Base-by-base conservation (phyloP, 139 green algal genomes). In the Picocystis salinarum region DNA sequence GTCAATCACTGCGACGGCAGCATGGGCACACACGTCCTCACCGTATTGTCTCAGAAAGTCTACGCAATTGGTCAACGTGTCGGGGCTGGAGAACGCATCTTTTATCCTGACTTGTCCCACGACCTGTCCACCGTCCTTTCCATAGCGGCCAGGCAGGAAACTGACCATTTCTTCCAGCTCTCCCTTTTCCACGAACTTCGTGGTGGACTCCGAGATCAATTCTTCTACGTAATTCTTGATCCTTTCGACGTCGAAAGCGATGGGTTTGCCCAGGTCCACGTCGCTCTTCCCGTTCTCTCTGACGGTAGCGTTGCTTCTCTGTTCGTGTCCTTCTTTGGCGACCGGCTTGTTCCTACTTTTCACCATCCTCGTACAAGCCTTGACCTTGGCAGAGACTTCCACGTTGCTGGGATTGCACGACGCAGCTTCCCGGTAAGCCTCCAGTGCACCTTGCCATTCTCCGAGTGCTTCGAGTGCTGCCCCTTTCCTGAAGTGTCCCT, bases 401-500 rank as follows among this genome's bases (percentile, higher is more conserved):
- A 20, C 26, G 36, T 10, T 44, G 36, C 26, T 23, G 20, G 36
- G 36, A 20, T 44, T 44, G 20, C 26, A 28, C 36, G 25, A 20
- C 36, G 10, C 7, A 7, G 36, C 36, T 19, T 28, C 7, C 36
- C 26, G 25, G 41, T 39, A 48, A 11, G 41, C 41, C 41, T 48
- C 41, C 10, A 48, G 41, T 11, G 41, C 41, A 67, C 60, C 61
- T 73, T 51, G 0, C 51, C 40, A 7, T 47, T 33, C 17, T 50
- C 59, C 40, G 41, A 9, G 3, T 30, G 34, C 29, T 61, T 55
- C 53, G 4, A 64, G 40, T 4, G 40, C 64, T 18, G 50, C 30
- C 10, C 44, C 61, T 22, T 66, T 67, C 4, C 70, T 45, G 50
- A 68, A 75, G 31, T 67, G 62, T 9, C 64, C 82, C 57, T 94